phyloP scores from a whole-genome alignment of 2,329 filamentous ascomycete genomes.

The Claviceps arundinis region DNA sequence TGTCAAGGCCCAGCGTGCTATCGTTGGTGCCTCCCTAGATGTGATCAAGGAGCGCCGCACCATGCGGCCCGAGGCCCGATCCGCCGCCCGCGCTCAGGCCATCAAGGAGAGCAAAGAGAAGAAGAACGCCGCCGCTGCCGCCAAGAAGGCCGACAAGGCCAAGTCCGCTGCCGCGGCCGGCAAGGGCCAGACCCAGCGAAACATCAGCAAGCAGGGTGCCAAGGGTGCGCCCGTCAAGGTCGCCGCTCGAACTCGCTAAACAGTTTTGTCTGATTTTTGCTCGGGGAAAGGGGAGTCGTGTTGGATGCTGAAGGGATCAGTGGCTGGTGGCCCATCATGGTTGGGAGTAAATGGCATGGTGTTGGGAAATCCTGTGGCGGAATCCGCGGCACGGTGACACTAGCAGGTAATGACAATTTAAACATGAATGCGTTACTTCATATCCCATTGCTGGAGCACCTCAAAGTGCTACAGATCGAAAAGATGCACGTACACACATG shows the following conservation, averaged over 20 bases:
- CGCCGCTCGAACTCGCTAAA: conserved; percentile 67
- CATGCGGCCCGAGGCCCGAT: conserved; percentile 89
- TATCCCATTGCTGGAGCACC: too few species aligned
- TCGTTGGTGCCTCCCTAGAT: conserved; percentile 97
- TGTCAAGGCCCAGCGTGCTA: conserved; percentile 97
- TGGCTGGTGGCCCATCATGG: too few species aligned
- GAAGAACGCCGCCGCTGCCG: conserved; percentile 74
- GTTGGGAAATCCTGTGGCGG: too few species aligned
- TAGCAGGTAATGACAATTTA: too few species aligned
- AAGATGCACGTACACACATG: too few species aligned
- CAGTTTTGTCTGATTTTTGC: neutral
- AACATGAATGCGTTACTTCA: too few species aligned
- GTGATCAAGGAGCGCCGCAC: conserved; percentile 98
- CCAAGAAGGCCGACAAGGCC: conserved; percentile 99
- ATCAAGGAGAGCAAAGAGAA: conserved; percentile 99
- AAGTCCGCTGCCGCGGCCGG: conserved; percentile 65
- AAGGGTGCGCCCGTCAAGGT: conserved; percentile 85
- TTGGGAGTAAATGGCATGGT: too few species aligned
- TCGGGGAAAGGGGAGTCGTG: neutral
- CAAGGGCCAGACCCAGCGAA: conserved; percentile 66
- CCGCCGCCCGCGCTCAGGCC: conserved; percentile 75
- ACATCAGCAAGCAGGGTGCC: conserved; percentile 92
- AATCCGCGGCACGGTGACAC: too few species aligned
- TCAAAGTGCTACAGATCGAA: too few species aligned
- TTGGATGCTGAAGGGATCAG: too few species aligned